phyloP scores from a whole-genome alignment of 208 protist species.

The Herpetomonas muscarum region DNA sequence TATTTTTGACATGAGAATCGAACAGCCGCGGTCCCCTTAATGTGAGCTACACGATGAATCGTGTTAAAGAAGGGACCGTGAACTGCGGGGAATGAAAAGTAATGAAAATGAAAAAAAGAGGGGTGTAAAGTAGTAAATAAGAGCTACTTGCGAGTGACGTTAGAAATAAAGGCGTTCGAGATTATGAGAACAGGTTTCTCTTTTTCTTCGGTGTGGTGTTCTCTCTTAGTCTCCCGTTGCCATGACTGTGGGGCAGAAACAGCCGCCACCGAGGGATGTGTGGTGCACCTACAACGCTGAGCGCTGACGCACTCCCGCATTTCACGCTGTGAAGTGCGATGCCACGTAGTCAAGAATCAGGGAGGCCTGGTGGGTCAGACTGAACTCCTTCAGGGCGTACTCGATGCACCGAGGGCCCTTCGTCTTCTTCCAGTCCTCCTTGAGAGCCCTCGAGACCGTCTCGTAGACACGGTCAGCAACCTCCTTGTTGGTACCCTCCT shows the following conservation, averaged over 20 bases:
- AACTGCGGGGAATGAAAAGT: neutral
- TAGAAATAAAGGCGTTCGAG: too few relatives aligned
- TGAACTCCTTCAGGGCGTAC: conserved; percentile 62
- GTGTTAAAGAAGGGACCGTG: too few relatives aligned
- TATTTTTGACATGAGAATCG: too few relatives aligned
- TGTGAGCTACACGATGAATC: too few relatives aligned
- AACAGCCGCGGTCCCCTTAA: too few relatives aligned
- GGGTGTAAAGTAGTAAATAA: conserved; percentile 1
- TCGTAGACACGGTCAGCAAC: conserved; percentile 43
- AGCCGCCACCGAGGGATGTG: neutral
- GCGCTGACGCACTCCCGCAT: neutral
- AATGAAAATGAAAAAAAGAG: conserved; percentile 14
- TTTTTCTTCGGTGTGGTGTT: too few relatives aligned
- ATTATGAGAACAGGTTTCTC: too few relatives aligned
- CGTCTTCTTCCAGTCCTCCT: conserved; percentile 66
- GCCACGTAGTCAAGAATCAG: conserved; percentile 51
- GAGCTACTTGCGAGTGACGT: too few relatives aligned
- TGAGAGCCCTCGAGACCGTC: conserved; percentile 45
- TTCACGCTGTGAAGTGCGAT: conserved; percentile 29
- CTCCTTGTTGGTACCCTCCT: conserved; percentile 57
- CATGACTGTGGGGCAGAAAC: neutral
- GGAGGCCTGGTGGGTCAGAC: conserved; percentile 37
- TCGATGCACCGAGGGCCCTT: conserved; percentile 49
- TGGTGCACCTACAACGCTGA: too few relatives aligned
- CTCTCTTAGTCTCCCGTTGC: too few relatives aligned